Percentiles rank a stretch among this genome's conserved stretches.
phyloP scores from a whole-genome alignment of 2,329 filamentous ascomycete species.

The Biscogniauxia mediterranea region DNA sequence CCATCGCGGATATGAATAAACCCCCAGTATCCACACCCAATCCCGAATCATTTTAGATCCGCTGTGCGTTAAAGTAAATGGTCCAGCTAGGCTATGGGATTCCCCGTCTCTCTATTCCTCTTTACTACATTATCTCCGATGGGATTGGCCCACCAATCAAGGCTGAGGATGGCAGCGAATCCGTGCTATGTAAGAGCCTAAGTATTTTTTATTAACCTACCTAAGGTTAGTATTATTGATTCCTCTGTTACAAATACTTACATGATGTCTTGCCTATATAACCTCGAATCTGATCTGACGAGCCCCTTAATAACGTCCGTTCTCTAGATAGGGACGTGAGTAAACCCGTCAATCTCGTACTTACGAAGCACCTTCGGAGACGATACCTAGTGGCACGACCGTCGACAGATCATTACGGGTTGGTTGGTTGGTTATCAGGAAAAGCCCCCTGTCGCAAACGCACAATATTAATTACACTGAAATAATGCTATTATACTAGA shows the following conservation, averaged over 20 bases:
- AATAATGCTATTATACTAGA: neutral
- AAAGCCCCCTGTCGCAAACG: neutral
- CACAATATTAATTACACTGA: neutral
- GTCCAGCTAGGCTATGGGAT: neutral
- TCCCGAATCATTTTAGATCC: neutral
- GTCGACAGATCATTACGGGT: neutral
- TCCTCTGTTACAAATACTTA: neutral
- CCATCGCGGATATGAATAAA: neutral
- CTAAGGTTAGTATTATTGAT: neutral
- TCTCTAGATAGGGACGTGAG: neutral
- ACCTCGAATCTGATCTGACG: neutral
- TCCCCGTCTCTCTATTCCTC: neutral
- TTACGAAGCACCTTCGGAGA: neutral
- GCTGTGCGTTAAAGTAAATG: neutral
- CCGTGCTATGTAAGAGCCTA: neutral
- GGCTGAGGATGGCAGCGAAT: neutral
- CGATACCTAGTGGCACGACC: neutral
- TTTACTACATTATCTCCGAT: neutral
- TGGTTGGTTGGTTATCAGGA: neutral
- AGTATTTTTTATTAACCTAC: no score
- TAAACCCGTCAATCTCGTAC: neutral
- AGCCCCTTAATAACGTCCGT: neutral
- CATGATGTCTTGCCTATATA: neutral
- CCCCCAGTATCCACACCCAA: neutral
- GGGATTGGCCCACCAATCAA: neutral